Evolutionary conservation across 108 stramenopile genomes (phyloP), one percentile per base, ranked within the genome.

Genomic region (Fragilaria crotonensis): DNA sequence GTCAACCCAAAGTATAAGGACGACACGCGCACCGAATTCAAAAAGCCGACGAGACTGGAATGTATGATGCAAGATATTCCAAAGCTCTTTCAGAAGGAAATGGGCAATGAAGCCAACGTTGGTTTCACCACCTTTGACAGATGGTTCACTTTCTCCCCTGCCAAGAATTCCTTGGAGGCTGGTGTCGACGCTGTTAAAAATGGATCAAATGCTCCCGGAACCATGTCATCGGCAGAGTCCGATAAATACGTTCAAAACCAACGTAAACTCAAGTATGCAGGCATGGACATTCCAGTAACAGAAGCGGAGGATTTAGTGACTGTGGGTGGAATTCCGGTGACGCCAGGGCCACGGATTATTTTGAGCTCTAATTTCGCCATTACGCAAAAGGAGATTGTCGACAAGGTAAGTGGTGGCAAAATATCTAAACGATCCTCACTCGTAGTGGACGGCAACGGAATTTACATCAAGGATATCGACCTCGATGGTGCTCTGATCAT

Each of bases 11-110:
- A 99, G 71, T 99, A 99, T 66, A 90, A 89, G 44, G 97, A 99
- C 67, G 81, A 54, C 18, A 67, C 80, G 2, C 76, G 94, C 59
- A 93, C 91, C 1, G 76, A 78, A 31, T 99, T 99, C 79, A 99
- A 99, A 73, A 99, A 99, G 69, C 97, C 98, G 0, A 96, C 98
- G 19, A 68, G 98, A n/a, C 76, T 99, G 64, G 97, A 99, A 86
- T 98, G 97, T 78, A 99, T 99, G 98, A 99, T 99, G 97, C 89
- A 91, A 63, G 98, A 99, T 67, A 95, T 95, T 72, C 98, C 98
- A 0, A 96, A 96, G 75, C 50, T 95, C 1, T 88, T 98, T 57
- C 81, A 92, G 61, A 88, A 95, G 60, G 94, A 95, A 69, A 83
- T 88, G 82, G 85, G 85, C 27, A 72, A 59, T 11, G 76, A 79